Base-by-base conservation (phyloP, 306 rosid genomes). In the Luffa aegyptiaca region DNA sequence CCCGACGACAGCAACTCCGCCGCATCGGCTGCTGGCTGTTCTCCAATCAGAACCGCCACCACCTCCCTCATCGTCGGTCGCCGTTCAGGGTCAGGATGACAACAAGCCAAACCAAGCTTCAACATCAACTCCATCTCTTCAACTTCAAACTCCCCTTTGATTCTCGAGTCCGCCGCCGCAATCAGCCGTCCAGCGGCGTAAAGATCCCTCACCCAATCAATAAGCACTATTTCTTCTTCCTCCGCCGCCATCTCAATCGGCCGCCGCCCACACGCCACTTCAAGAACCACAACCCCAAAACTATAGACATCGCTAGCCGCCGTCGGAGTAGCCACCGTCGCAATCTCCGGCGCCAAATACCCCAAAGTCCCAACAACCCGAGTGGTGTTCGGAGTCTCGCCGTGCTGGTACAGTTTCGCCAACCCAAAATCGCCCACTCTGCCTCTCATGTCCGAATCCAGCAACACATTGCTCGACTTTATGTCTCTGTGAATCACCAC, bases 301-400 rank as follows among this genome's bases (percentile, higher is more conserved):
- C 97, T 88, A 53, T 86, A 95, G 37, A 95, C 92, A 13, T 95
- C 98, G 13, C 97, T 95, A 0, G 96, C 95, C 0, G 92, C 82
- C 17, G 98, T 92, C 0, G 98, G 97, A 4, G 86, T 81, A 0
- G 97, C 90, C 18, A 82, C 76, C 0, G 82, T 88, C 0, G 93
- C 97, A 18, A 92, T 68, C 87, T 95, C 98, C 2, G 97, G 97
- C 2, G 97, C 97, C 83, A 95, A 81, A 74, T 92, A 95, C 11
- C 98, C 98, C 51, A 92, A 59, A 13, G 98, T 95, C 0, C 98
- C 98, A 0, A 95, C 98, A 21, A 95, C 92, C 1, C 97, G 86
- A 0, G 98, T 92, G 2, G 97, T 92, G 59, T 89, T 91, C 0
- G 97, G 92, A 39, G 88, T 84, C 58, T 92, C 97, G 14, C 97